These are phyloP conservation scores for Pythium insidiosum DNA, from an alignment of 352 stramenopile genomes.

Conservation along the genomic window DNA sequence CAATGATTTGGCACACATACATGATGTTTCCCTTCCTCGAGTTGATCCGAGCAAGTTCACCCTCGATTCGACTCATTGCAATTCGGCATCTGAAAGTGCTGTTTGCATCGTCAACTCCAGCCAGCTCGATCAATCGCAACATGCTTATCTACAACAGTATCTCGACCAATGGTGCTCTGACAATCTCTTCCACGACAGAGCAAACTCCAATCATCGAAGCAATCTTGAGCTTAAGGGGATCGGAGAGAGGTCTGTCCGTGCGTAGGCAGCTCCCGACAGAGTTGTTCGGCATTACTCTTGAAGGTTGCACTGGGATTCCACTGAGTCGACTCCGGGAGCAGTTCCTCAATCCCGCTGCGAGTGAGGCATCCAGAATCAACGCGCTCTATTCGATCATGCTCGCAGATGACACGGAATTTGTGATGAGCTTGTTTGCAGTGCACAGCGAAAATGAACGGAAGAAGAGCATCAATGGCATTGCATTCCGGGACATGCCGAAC, in stretches of 20 bases:
- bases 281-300: constrained; percentile 47
- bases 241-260: constrained; percentile 20
- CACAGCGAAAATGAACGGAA: constrained; percentile 55
- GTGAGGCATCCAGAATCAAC: constrained; percentile 58
- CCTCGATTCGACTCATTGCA: constrained; percentile 21
- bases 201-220: constrained; percentile 73
- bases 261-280: constrained; percentile 15
- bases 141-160: constrained; percentile 78
- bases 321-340: constrained; percentile 65
- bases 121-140: constrained; percentile 66
- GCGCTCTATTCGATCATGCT: constrained; percentile 62
- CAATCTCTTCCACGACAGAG: constrained; percentile 68
- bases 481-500: constrained; percentile 62
- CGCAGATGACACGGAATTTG: constrained; percentile 59
- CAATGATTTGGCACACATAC: constrained; percentile 19
- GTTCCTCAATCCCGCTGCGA: constrained; percentile 42
- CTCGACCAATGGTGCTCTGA: constrained; percentile 52
- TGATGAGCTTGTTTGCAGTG: constrained; percentile 45
- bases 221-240: constrained; percentile 60
- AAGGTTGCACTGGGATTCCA: constrained; percentile 34
- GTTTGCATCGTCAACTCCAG: constrained; percentile 18
- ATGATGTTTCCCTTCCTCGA: constrained; percentile 27
- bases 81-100: constrained; percentile 26
- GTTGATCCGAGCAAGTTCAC: constrained; percentile 17
- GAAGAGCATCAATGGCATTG: constrained; percentile 47